Base-by-base conservation (phyloP, 352 stramenopile genomes). In the Aphanomyces cochlioides region DNA sequence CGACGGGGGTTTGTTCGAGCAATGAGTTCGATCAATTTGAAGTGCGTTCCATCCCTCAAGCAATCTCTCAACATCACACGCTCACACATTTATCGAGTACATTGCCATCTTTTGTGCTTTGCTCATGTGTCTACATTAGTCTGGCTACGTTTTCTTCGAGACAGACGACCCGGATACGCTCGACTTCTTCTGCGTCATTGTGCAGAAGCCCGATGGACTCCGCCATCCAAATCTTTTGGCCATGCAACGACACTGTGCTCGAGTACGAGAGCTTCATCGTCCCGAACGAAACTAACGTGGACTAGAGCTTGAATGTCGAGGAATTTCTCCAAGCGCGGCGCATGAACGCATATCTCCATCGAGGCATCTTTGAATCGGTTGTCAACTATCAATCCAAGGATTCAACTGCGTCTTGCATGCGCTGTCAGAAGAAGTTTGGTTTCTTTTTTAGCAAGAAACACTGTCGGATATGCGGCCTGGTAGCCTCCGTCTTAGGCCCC, bases 1-100 rank as follows among this genome's bases (percentile, higher is more conserved):
- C 60, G 60, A 10, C 79, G 86, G 54, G 86, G 86, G 5, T 92
- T 85, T 84, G 86, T 92, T 28, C 81, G 80, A 21, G 89, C 79
- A 54, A 78, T 92, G 37, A 85, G 92, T 72, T 92, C 84, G 19
- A 90, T 94, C 56, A 79, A 82, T 5, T 59, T 94, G 6, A 81
- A 83, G 3, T 92, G 84, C 47, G 91, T 83, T 58, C 84, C 84
- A 7, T 75, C 75, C 1, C 69, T 92, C 15, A 73, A 77, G 66
- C 77, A 80, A 17, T 81, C 77, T 7, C 81, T 92, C 57, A 81
- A 81, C 0, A 77, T 92, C 36, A 82, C 92, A 19, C 83, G 86
- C 15, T 84, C 75, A 3, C 85, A 77, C 47, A 75, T 92, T 2
- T 90, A 91, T 56, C 86, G 85, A 10, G 91, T 84, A 5, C 83